Evolutionary conservation across 2,329 filamentous ascomycete genomes (phyloP), one percentile per base, ranked within the genome.

Genomic region (Fusarium incarnatum): DNA sequence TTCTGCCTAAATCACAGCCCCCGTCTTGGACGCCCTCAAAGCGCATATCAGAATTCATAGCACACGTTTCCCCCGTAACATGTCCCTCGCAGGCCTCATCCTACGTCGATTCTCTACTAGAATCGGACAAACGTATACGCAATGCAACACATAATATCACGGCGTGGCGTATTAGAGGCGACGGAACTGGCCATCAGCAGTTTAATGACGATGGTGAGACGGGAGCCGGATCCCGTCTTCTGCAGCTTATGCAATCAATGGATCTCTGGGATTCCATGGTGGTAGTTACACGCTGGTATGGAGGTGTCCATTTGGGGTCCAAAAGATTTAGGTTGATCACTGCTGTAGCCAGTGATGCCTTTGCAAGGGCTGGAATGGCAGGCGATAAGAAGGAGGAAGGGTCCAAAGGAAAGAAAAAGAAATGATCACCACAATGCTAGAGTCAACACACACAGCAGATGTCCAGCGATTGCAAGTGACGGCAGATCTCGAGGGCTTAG

Each of bases 171-270:
- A 91, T 94, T 27, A 90, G 93, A 23, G 85, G 87, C 45, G 95
- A 82, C 84, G 59, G 82, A 81, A 62, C 85, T 54, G 82, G 82
- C 23, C 93, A 90, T 73, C 94, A 98, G 79, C 96, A 99, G 80
- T 98, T 91, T 77, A 92, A 99, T 76, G 96, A 99, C 76, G 96
- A 98, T 79, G 96, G 96, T 13, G 96, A 99, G 84, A 92, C 92
- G 37, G 96, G 95, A 8, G 96, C 96, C 1, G 96, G 96, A 1
- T 90, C 91, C 0, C 86, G 96, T 46, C 81, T 98, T 75, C 81
- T 98, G 63, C 94, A 97, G 82, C 83, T 99, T 37, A 91, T 99
- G 90, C 94, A 98, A 82, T 82, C 97, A 64, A 98, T 98, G 93
- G 93, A 94, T 76, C 86, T 97, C 8, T 98, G 94, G 94, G 89